Base-by-base conservation (phyloP, 2,329 filamentous ascomycete species). In the Alternaria consortialis region DNA sequence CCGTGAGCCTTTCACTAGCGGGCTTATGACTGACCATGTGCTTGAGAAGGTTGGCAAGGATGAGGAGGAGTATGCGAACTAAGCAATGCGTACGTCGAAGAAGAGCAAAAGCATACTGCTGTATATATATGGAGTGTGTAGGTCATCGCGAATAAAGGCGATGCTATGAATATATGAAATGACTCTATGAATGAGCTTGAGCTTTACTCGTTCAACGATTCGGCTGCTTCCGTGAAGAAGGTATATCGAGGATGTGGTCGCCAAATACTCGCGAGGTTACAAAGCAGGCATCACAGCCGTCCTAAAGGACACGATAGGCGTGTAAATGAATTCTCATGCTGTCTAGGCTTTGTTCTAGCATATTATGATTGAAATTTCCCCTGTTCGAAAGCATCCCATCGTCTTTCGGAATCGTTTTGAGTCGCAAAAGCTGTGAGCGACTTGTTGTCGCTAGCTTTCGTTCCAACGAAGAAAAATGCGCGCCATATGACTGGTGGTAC, bases 21-120 rank as follows among this genome's bases (percentile, higher is more conserved):
- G 53, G 7, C 42, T 66, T 6, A 15, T 66, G 34, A 34, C 58
- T 1, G 59, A 58, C 3, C 23, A 39, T 9, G 53, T 53, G n/a
- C 56, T 56, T 13, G 63, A 68, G 44, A 70, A 72, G 66, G 52
- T 47, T 2, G 52, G 39, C 11, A 64, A 58, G 32, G 48, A 63
- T 29, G 65, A 66, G 17, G 66, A 67, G 55, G 58, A 60, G 8
- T 60, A 51, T 15, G 31, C 31, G 5, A 36, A 25, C 31, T 48
- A n/a, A 48, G 29, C 44, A 20, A 2, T 20, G 53, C 31, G 31
- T 20, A 7, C 7, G 11, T 13, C 3, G 6, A 39, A 8, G n/a
- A 23, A 5, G 17, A 20, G 36, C n/a, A 3, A 1, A 27, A 7
- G 39, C 27, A 25, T 39, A 5, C 17, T 15, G 17, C 3, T 4